phyloP scores from a whole-genome alignment of 2,329 filamentous ascomycete genomes.

The Davidsoniella eucalypti region DNA sequence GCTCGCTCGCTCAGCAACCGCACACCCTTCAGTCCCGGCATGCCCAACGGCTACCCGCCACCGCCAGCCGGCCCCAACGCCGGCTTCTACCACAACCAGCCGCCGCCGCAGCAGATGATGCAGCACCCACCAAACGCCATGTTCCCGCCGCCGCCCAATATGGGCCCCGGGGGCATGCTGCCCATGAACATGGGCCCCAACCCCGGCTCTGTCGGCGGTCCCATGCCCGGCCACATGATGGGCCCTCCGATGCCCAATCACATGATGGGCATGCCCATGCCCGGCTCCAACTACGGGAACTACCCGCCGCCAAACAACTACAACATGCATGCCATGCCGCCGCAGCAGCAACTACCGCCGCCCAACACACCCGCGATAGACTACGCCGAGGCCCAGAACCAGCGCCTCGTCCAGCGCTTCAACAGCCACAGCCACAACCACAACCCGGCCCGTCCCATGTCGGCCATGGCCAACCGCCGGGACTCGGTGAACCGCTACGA shows the following conservation, averaged over 20 bases:
- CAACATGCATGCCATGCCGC: slow-evolving; percentile 2
- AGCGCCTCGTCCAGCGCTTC: slow-evolving; percentile 6
- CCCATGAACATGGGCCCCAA: slow-evolving; percentile 8
- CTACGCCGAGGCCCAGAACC: slow-evolving; percentile 6
- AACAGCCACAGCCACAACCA: background rate
- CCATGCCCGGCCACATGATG: slow-evolving; percentile 7
- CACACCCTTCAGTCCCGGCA: slow-evolving; percentile 2
- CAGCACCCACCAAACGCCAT: slow-evolving; percentile 4
- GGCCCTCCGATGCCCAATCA: slow-evolving; percentile 7
- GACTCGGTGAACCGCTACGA: slow-evolving; percentile 9
- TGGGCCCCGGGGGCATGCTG: background rate
- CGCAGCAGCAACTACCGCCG: slow-evolving; percentile 1
- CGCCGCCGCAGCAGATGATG: slow-evolving; percentile 6
- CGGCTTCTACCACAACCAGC: background rate
- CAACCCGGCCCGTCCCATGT: slow-evolving; percentile 7
- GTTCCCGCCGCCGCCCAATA: slow-evolving; percentile 5
- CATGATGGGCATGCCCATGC: slow-evolving; percentile 7
- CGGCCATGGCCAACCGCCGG: slow-evolving; percentile 5
- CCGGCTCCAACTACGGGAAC: slow-evolving; percentile 3
- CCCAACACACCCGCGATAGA: slow-evolving; percentile 1
- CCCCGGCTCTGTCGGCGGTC: background rate
- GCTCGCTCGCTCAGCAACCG: slow-evolving; percentile 11
- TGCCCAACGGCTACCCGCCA: slow-evolving; percentile 1
- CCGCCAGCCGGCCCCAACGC: slow-evolving; percentile 4
- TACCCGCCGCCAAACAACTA: slow-evolving; percentile 6